Conservation (phyloP, 2,329 filamentous ascomycete species). For the Aureobasidium sp. region DNA sequence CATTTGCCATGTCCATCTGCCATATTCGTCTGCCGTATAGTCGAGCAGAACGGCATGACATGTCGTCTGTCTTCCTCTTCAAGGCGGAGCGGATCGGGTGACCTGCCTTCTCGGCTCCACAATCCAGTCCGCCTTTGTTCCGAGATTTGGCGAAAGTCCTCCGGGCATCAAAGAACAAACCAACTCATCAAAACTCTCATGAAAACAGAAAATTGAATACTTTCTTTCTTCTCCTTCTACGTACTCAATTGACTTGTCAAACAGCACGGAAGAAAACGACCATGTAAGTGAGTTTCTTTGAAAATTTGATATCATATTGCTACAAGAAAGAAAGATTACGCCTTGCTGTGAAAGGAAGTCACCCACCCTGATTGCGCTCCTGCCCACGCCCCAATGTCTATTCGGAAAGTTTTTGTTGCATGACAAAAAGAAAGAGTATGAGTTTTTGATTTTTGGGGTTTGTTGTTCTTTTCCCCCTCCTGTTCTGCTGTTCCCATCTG, state of each 20-base stretch:
- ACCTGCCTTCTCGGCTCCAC: not conserved
- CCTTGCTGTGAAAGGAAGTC: not conserved
- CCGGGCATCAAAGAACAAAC: not conserved
- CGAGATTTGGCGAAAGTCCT: not conserved
- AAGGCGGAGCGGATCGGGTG: not conserved
- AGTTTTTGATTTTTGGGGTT: not conserved
- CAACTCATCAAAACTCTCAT: too few relatives aligned
- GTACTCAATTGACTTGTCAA: not conserved
- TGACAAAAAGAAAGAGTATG: not conserved
- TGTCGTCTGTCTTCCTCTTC: not conserved
- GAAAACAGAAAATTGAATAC: not conserved
- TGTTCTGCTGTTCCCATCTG: not conserved
- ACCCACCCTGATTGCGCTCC: not conserved
- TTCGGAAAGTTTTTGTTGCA: not conserved
- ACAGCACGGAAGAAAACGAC: not conserved
- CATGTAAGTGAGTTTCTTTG: not conserved
- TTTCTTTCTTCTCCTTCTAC: not conserved
- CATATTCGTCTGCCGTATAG: not conserved
- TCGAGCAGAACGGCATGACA: not conserved
- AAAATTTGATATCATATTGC: not conserved
- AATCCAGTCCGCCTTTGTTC: not conserved
- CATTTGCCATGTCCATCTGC: not conserved
- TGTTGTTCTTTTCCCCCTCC: not conserved
- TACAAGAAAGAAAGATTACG: not conserved
- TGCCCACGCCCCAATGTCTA: conserved; percentile 1